A percentile compares a stretch with the other conserved stretches of the same genome.
Conservation (phyloP, 2,329 filamentous ascomycete genomes). For the Dactylonectria macrodidyma region DNA sequence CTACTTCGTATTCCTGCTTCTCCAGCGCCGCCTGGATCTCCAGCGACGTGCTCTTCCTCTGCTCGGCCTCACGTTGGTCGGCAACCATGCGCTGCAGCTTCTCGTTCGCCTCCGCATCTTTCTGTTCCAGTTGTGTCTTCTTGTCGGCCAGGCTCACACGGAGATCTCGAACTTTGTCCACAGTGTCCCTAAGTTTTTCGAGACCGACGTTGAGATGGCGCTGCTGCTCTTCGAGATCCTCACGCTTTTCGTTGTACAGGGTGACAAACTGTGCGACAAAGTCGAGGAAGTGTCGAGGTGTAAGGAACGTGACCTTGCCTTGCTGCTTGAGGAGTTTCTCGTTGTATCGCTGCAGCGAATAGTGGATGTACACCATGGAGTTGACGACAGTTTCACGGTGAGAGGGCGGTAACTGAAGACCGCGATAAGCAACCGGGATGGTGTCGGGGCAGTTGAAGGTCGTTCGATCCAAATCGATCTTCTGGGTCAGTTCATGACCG, state of each 20-base stretch:
- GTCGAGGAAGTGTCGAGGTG: slow-evolving; percentile 96
- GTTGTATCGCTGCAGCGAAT: slow-evolving; percentile 94
- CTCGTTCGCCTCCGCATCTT: slow-evolving; percentile 96
- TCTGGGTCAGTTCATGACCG: slow-evolving; percentile 93
- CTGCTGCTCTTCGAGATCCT: slow-evolving; percentile 98
- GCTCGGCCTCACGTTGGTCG: slow-evolving; percentile 94
- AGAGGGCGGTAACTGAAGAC: slow-evolving; percentile 85
- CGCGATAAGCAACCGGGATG: slow-evolving; percentile 92
- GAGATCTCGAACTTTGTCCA: slow-evolving; percentile 96
- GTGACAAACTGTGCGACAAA: slow-evolving; percentile 98
- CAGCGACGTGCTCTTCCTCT: slow-evolving; percentile 88
- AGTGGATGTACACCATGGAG: slow-evolving; percentile 98
- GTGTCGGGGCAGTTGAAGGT: slow-evolving; percentile 91
- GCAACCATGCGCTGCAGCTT: slow-evolving; percentile 98
- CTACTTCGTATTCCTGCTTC: slow-evolving; percentile 91
- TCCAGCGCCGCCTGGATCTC: slow-evolving; percentile 91
- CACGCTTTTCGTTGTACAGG: slow-evolving; percentile 97
- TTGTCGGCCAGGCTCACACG: slow-evolving; percentile 93
- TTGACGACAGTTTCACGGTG: slow-evolving; percentile 96
- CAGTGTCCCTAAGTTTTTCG: slow-evolving; percentile 96
- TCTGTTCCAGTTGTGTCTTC: slow-evolving; percentile 92
- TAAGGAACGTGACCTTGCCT: slow-evolving; percentile 92
- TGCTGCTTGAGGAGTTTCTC: slow-evolving; percentile 90
- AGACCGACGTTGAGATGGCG: slow-evolving; percentile 98
- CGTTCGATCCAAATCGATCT: slow-evolving; percentile 92